Evolutionary conservation across 495 filamentous ascomycete genomes (phyloP).

Genomic region (Xylaria bambusicola): DNA sequence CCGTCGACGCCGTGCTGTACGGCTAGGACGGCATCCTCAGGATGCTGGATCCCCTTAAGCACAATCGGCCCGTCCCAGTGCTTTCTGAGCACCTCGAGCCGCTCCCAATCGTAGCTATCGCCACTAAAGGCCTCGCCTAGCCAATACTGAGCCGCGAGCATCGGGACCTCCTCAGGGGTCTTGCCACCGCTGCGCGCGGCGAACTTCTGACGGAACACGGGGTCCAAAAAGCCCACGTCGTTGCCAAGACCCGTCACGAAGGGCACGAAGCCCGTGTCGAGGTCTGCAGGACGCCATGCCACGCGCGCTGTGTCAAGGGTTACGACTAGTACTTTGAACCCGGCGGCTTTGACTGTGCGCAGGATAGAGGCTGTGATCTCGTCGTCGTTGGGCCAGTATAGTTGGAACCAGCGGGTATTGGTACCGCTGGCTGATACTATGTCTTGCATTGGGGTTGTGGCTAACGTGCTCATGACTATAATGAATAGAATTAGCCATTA

Average conservation of each 20-base stretch:
- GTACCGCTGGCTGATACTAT: conserved; percentile 41
- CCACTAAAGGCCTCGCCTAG: conserved; percentile 40
- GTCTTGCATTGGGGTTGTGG: conserved; percentile 45
- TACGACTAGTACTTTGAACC: conserved; percentile 58
- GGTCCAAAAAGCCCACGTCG: conserved; percentile 57
- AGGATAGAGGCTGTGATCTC: conserved; percentile 63
- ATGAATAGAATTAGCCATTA: not conserved
- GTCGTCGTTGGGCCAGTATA: conserved; percentile 67
- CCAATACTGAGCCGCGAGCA: conserved; percentile 45
- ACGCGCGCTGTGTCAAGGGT: conserved; percentile 62
- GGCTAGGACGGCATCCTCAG: conserved; percentile 38
- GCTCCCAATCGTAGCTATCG: conserved; percentile 58
- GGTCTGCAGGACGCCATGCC: conserved; percentile 63
- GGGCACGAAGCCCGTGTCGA: conserved; percentile 63
- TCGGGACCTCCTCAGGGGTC: conserved; percentile 27
- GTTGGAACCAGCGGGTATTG: conserved; percentile 58
- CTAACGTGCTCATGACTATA: conserved; percentile 11
- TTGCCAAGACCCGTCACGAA: conserved; percentile 52
- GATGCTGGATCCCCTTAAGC: conserved; percentile 45
- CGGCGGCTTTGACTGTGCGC: conserved; percentile 56
- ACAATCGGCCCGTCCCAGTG: conserved; percentile 64
- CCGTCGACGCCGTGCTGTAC: conserved; percentile 37
- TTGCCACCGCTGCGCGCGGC: conserved; percentile 27
- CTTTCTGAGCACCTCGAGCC: conserved; percentile 55
- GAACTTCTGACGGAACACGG: conserved; percentile 57